phyloP scores from a whole-genome alignment of 371 early-diverging fungal species.

The Syncephalastrum monosporum region DNA sequence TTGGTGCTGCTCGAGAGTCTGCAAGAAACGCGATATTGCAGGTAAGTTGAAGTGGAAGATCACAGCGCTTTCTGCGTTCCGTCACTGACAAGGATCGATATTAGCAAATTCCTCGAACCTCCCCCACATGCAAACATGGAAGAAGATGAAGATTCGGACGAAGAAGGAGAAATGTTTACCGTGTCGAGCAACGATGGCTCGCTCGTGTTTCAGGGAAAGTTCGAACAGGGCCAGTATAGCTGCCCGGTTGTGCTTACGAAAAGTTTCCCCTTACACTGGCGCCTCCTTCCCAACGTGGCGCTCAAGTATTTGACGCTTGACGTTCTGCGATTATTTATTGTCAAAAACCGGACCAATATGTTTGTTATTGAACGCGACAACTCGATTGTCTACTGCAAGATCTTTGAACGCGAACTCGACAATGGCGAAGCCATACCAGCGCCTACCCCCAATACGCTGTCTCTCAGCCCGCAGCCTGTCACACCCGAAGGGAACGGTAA shows the following conservation, averaged over 20 bases:
- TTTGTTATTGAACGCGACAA: slow-evolving; percentile 65
- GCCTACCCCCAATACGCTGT: no score
- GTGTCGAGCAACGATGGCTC: slow-evolving; percentile 7
- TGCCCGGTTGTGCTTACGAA: slow-evolving; percentile 67
- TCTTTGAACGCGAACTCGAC: slow-evolving; percentile 29
- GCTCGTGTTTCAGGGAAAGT: slow-evolving; percentile 18
- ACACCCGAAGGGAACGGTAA: no score
- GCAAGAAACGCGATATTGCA: slow-evolving; percentile 68
- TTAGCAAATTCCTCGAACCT: slow-evolving; percentile 66
- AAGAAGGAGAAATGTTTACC: slow-evolving; percentile 32
- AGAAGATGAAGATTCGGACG: slow-evolving; percentile 32
- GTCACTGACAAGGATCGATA: no score
- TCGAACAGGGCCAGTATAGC: slow-evolving; percentile 67
- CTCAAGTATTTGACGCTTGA: slow-evolving; percentile 57
- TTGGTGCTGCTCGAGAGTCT: slow-evolving; percentile 62
- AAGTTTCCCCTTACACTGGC: slow-evolving; percentile 76
- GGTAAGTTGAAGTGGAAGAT: slow-evolving; percentile 24
- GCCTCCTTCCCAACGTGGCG: slow-evolving; percentile 67
- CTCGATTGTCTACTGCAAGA: slow-evolving; percentile 53
- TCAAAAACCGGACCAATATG: slow-evolving; percentile 72
- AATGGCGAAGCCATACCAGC: background rate
- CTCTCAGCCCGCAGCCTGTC: no score
- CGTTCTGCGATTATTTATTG: slow-evolving; percentile 60
- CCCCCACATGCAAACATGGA: slow-evolving; percentile 21
- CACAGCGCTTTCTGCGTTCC: no score